phyloP scores from a whole-genome alignment of 306 rosid species.

The Psophocarpus tetragonolobus region DNA sequence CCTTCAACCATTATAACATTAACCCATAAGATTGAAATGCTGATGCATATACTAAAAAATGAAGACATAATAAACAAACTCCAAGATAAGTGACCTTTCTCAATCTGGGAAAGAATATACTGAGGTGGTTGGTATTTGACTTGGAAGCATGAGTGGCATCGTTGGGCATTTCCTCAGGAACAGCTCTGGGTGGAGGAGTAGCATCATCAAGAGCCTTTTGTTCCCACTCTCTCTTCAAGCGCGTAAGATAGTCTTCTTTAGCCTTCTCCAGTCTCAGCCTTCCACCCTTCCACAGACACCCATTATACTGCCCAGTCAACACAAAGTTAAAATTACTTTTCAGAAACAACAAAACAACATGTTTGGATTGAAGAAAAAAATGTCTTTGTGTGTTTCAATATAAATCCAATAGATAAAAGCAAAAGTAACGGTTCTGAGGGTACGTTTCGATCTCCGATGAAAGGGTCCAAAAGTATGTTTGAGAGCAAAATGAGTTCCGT shows the following conservation, averaged over 20 bases:
- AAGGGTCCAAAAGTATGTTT: no score
- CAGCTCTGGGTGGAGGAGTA: not conserved
- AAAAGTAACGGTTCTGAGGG: no score
- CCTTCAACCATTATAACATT: not conserved
- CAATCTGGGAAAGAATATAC: conserved; percentile 68
- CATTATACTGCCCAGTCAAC: conserved; percentile 66
- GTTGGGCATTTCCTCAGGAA: conserved; percentile 27
- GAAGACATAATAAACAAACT: not conserved
- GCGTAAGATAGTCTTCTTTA: conserved; percentile 67
- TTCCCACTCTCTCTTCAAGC: conserved; percentile 69
- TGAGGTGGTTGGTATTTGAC: conserved; percentile 45
- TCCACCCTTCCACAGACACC: conserved; percentile 95
- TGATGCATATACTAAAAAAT: not conserved
- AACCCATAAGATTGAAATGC: not conserved
- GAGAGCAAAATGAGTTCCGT: no score
- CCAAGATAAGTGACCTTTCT: conserved; percentile 48
- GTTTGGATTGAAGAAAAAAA: no score
- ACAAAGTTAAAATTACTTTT: not conserved
- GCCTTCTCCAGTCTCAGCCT: conserved; percentile 84
- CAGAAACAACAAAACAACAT: not conserved
- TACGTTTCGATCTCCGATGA: no score
- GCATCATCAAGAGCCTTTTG: conserved; percentile 41
- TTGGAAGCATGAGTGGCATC: conserved; percentile 1
- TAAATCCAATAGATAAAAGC: no score
- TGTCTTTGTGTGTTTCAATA: no score